These are phyloP conservation scores for Brettanomyces custersianus DNA, from an alignment of 805 yeast species.

Conservation along the genomic window DNA sequence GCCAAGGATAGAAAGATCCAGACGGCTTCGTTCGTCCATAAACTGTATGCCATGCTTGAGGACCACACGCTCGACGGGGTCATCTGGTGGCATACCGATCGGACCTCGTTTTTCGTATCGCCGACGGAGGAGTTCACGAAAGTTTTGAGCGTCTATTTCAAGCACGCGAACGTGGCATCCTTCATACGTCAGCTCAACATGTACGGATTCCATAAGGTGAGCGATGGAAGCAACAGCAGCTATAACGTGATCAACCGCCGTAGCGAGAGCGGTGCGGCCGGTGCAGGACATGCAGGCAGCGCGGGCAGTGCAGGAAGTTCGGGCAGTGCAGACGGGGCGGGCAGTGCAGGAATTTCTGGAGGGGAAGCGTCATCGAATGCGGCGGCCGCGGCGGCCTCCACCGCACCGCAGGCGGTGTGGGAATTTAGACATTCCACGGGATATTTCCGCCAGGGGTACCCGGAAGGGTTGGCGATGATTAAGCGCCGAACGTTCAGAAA, in stretches of 20 bases:
- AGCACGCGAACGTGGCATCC: conserved; percentile 73
- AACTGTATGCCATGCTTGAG: conserved; percentile 84
- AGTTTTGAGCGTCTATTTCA: conserved; percentile 58
- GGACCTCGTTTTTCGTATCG: conserved; percentile 59
- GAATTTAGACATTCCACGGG: conserved; percentile 84
- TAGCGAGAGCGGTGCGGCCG: background rate
- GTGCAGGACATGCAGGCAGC: background rate
- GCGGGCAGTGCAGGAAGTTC: background rate
- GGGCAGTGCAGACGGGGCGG: background rate
- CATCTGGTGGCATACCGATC: conserved; percentile 76
- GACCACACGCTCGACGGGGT: conserved; percentile 63
- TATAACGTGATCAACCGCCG: background rate
- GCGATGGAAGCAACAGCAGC: conserved; percentile 23
- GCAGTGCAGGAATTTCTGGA: background rate
- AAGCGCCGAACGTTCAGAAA: conserved; percentile 57
- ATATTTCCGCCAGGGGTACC: conserved; percentile 72
- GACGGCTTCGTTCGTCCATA: conserved; percentile 63
- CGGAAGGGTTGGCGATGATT: conserved; percentile 62
- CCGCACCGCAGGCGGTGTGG: conserved; percentile 37
- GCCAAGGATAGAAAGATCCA: conserved; percentile 11
- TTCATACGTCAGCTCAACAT: conserved; percentile 73
- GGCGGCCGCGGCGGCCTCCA: background rate
- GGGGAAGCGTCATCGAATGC: background rate
- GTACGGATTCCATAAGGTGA: conserved; percentile 77
- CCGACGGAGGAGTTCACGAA: conserved; percentile 85